phyloP scores from a whole-genome alignment of 1,284 basidiomycete genomes.

The Earliella scabrosa region DNA sequence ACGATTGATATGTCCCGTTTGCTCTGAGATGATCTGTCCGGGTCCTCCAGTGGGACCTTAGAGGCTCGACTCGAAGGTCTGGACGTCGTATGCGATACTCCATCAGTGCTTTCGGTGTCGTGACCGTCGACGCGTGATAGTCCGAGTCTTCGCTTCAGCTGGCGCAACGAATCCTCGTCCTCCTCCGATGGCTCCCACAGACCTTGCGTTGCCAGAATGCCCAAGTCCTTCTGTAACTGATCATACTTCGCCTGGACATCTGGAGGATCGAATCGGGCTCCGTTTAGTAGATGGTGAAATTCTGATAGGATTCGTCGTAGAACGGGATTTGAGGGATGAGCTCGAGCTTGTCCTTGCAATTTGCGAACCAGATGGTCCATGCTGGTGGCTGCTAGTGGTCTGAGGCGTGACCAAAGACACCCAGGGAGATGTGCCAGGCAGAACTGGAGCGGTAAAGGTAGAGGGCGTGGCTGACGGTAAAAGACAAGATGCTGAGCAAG shows the following conservation, averaged over 20 bases:
- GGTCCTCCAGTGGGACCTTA: background rate
- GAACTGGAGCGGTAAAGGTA: background rate
- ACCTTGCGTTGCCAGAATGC: constrained; percentile 34
- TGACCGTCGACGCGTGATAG: constrained; percentile 6
- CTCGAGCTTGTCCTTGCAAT: constrained; percentile 19
- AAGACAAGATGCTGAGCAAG: background rate
- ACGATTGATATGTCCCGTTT: constrained; percentile 22
- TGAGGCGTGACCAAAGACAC: too few relatives aligned
- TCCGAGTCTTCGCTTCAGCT: constrained; percentile 26
- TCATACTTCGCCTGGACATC: constrained; percentile 14
- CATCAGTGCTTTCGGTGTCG: constrained; percentile 3
- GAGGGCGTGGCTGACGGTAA: background rate
- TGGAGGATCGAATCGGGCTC: constrained; percentile 1
- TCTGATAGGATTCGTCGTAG: constrained; percentile 16
- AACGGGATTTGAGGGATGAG: constrained; percentile 14
- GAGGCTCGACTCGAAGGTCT: background rate
- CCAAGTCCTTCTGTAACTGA: constrained; percentile 26
- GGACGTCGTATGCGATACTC: background rate
- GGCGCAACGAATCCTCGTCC: constrained; percentile 38
- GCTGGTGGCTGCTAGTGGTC: too few relatives aligned
- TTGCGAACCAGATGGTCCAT: constrained; percentile 20
- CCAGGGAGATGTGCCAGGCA: too few relatives aligned
- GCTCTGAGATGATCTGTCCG: background rate
- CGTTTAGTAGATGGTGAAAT: constrained; percentile 13
- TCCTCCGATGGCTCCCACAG: constrained; percentile 37